Percentiles rank a stretch among this genome's conserved stretches.
Conservation (phyloP, 75 land plant genomes). For the Isoetes taiwanensis region DNA sequence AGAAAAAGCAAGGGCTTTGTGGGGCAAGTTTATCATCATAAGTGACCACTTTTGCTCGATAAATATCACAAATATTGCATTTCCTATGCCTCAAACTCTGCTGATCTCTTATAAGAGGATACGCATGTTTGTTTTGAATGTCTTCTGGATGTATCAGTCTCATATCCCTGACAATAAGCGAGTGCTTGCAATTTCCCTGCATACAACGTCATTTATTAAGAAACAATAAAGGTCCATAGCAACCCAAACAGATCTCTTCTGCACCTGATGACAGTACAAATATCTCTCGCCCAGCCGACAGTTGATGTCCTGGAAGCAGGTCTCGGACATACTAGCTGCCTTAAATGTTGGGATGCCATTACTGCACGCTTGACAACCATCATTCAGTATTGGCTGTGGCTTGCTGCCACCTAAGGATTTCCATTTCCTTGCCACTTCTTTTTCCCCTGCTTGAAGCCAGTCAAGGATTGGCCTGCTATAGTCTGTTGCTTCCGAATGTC, state of each 20-base stretch:
- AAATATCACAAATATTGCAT: constrained; percentile 66
- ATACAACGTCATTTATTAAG: not conserved
- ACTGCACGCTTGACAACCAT: not conserved
- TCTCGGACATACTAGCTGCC: constrained; percentile 43
- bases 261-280: constrained; percentile 90
- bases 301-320: constrained; percentile 48
- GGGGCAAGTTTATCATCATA: constrained; percentile 77
- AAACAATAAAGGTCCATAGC: not conserved
- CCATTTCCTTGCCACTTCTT: constrained; percentile 59
- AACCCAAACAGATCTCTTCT: not conserved
- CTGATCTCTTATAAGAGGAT: constrained; percentile 55
- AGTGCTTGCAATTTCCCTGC: constrained; percentile 91
- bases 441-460: constrained; percentile 46
- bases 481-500: constrained; percentile 57
- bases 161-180: constrained; percentile 71
- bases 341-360: constrained; percentile 37
- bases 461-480: constrained; percentile 60
- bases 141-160: constrained; percentile 77
- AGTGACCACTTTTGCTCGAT: constrained; percentile 57
- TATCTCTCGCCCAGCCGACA: constrained; percentile 65
- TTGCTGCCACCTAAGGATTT: constrained; percentile 27
- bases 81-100: constrained; percentile 33
- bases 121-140: constrained; percentile 37
- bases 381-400: constrained; percentile 31
- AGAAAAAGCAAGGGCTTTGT: constrained; percentile 72